Conservation (phyloP, 306 rosid genomes). For the Gynostemma pentaphyllum region DNA sequence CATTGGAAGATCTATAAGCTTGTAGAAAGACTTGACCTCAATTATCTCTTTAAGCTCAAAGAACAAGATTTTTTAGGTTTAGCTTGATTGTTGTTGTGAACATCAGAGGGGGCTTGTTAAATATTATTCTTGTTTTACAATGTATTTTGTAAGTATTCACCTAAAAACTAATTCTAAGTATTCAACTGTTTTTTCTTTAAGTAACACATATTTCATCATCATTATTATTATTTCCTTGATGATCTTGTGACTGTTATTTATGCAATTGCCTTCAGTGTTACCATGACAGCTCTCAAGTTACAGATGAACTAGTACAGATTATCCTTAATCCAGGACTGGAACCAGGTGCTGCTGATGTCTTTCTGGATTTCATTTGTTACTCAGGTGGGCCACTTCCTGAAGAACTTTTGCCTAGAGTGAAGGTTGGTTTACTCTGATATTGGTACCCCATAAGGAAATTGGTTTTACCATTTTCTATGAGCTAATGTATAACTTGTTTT, state of each 20-base stretch:
- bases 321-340: constrained; percentile 88
- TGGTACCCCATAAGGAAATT: not conserved
- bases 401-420: constrained; percentile 73
- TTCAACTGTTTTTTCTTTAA: too few species aligned
- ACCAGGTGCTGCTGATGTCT: constrained; percentile 88
- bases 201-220: too few species aligned
- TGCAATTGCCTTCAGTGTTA: constrained; percentile 60
- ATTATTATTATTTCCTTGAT: not conserved
- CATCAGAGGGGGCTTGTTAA: too few species aligned
- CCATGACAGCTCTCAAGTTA: constrained; percentile 76
- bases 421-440: constrained; percentile 34
- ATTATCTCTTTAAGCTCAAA: too few species aligned
- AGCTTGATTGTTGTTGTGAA: too few species aligned
- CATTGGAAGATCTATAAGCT: too few species aligned
- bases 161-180: too few species aligned
- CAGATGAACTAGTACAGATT: constrained; percentile 70
- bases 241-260: constrained; percentile 5
- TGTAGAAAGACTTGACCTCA: too few species aligned
- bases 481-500: not conserved
- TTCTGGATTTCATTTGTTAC: constrained; percentile 89
- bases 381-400: constrained; percentile 97
- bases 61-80: too few species aligned
- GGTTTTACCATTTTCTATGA: not conserved
- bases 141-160: too few species aligned
- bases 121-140: too few species aligned